Conservation (phyloP, 2,329 filamentous ascomycete species). For the Colletotrichum echinochloae region DNA sequence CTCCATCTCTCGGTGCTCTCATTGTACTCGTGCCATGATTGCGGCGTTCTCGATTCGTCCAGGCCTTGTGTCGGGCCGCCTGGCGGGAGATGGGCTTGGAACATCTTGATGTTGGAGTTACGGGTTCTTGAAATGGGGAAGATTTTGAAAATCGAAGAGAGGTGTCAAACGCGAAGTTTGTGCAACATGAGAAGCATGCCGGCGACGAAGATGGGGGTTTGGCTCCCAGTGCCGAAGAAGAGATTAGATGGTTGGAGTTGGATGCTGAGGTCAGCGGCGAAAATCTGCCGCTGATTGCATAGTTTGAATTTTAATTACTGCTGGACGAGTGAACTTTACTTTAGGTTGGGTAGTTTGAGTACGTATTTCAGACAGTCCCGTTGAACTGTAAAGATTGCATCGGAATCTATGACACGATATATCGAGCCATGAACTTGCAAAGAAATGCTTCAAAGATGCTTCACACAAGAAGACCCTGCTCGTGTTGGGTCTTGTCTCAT, state of each 20-base stretch:
- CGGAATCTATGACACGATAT: background rate
- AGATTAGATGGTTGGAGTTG: too few relatives aligned
- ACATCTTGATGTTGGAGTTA: background rate
- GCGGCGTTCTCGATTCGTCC: background rate
- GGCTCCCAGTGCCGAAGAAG: too few relatives aligned
- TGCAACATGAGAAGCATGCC: too few relatives aligned
- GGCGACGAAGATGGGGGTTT: too few relatives aligned
- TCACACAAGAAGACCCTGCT: background rate
- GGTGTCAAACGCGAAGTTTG: too few relatives aligned
- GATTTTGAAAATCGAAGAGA: background rate
- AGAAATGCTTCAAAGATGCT: background rate
- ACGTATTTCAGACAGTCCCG: too few relatives aligned
- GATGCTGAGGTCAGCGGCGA: too few relatives aligned
- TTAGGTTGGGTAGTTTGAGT: too few relatives aligned
- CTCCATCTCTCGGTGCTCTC: background rate
- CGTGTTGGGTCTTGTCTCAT: background rate
- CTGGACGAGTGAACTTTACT: too few relatives aligned
- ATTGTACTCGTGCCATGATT: slow-evolving; percentile 28
- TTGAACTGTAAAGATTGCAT: too few relatives aligned
- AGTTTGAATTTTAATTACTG: too few relatives aligned
- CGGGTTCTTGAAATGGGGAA: background rate
- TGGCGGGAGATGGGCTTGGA: background rate
- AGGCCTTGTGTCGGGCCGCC: background rate
- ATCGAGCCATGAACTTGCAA: background rate
- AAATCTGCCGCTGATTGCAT: too few relatives aligned